Conservation (phyloP, 192 early-diverging fungal species). For the Phycomyces nitens region DNA sequence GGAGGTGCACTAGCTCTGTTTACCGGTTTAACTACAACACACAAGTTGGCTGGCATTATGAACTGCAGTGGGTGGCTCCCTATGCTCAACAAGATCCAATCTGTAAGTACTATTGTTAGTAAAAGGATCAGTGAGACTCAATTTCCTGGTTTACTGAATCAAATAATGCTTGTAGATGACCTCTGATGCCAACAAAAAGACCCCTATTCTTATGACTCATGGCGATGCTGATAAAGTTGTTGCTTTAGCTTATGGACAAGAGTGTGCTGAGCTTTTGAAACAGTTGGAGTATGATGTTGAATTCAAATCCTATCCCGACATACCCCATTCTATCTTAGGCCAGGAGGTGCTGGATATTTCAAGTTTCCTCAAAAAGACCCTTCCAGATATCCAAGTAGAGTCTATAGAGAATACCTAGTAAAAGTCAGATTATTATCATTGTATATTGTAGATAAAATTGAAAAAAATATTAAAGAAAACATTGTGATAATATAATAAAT, state of each 20-base stretch:
- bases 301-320: slow-evolving; percentile 75
- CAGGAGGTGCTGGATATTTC: slow-evolving; percentile 72
- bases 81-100: slow-evolving; percentile 43
- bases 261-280: slow-evolving; percentile 59
- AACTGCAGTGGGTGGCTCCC: slow-evolving; percentile 82
- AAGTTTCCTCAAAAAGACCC: slow-evolving; percentile 54
- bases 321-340: slow-evolving; percentile 68
- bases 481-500: too few species aligned
- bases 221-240: slow-evolving; percentile 78
- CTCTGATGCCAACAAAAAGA: slow-evolving; percentile 57
- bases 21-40: slow-evolving; percentile 64
- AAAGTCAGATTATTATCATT: too few species aligned
- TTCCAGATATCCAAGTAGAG: too few species aligned
- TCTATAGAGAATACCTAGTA: too few species aligned
- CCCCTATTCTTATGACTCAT: slow-evolving; percentile 84
- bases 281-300: slow-evolving; percentile 58
- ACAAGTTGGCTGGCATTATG: slow-evolving; percentile 65
- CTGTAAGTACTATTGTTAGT: slow-evolving; percentile 22
- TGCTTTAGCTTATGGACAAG: slow-evolving; percentile 65
- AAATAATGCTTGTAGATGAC: slow-evolving; percentile 30
- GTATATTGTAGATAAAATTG: too few species aligned
- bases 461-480: too few species aligned
- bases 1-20: slow-evolving; percentile 69
- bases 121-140: too few species aligned
- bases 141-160: neutral